Conservation (phyloP, 257 asterid species). For the Penstemon barbatus region DNA sequence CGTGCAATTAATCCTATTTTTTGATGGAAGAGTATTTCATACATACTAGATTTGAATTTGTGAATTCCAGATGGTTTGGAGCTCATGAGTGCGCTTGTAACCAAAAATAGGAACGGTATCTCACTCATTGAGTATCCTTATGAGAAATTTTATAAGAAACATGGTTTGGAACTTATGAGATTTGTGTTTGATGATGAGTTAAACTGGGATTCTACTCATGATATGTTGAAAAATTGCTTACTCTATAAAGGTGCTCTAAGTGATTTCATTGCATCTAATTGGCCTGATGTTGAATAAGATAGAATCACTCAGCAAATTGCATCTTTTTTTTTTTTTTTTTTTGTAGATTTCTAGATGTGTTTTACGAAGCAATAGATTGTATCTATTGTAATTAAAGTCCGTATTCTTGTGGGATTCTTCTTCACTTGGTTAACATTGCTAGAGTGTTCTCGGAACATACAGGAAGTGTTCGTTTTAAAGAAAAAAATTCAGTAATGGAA, state of each 20-base stretch:
- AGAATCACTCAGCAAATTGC: slow-evolving; percentile 9
- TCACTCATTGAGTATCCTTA: background rate
- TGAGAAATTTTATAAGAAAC: slow-evolving; percentile 3
- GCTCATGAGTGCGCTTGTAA: background rate
- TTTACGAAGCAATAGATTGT: slow-evolving; percentile 20
- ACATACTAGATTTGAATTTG: slow-evolving; percentile 14
- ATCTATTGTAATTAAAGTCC: slow-evolving; percentile 16
- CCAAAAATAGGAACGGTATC: background rate
- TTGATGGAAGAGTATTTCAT: slow-evolving; percentile 15
- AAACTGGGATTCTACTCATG: slow-evolving; percentile 17
- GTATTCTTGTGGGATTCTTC: slow-evolving; percentile 25
- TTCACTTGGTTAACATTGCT: slow-evolving; percentile 28
- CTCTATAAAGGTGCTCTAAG: slow-evolving; percentile 10
- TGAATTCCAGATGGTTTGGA: slow-evolving; percentile 1
- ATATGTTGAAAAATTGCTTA: slow-evolving; percentile 1
- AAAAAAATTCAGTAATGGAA: slow-evolving; percentile 17
- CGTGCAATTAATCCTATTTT: background rate
- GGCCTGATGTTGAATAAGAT: slow-evolving; percentile 2
- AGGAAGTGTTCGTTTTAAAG: background rate
- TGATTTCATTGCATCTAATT: background rate
- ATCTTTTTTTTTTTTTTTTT: slow-evolving; percentile 1
- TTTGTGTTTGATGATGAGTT: background rate
- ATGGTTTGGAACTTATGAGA: slow-evolving; percentile 4
- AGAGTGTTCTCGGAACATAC: slow-evolving; percentile 7
- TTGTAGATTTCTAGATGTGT: slow-evolving; percentile 21